Evolutionary conservation across 2,329 filamentous ascomycete species (phyloP), one percentile per base, ranked within the genome.

Genomic region (Pezicula rhizophila): DNA sequence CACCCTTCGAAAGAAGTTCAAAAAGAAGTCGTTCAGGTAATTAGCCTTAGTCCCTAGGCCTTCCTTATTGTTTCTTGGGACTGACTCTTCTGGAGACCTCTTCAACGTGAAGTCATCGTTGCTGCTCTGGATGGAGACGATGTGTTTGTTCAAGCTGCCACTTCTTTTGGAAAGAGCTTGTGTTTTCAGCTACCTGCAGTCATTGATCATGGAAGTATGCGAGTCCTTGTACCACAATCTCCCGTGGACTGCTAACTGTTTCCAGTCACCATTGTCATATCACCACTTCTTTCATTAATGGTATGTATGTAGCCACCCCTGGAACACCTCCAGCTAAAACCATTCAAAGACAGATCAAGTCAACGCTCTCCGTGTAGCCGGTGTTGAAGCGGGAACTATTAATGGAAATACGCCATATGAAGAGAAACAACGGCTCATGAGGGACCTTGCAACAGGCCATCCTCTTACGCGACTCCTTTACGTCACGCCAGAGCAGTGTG

Each of bases 131-230:
- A 86, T 48, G 86, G 89, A 14, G 77, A 91, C 54, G 92, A 97
- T 83, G 86, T 97, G 39, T 96, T 95, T 63, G 78, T 97, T 1
- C 92, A 96, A 68, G 92, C 92, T 42, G 87, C 87, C 47, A 91
- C 87, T 3, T 89, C 85, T 8, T 96, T 96, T 66, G 92, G 91
- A 38, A 96, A 96, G 68, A 95, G 89, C 62, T 68, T 96, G 46
- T 96, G 92, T 70, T 96, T 92, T 64, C 91, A 96, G 65, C 76
- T 96, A 1, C 91, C 91, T 8, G 91, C 91, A 20, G 83, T 96
- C 28, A 84, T 96, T 49, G 86, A 92, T 60, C 81, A 84, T 66
- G 92, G 92, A 56, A 89, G 87, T 90, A 53, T 54, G 58, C 28
- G 71, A 62, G 84, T 78, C 31, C 8, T 14, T 33, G 25, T 17